Conservation (phyloP, 441 rosid genomes). For the Pelargonium citronellum region DNA sequence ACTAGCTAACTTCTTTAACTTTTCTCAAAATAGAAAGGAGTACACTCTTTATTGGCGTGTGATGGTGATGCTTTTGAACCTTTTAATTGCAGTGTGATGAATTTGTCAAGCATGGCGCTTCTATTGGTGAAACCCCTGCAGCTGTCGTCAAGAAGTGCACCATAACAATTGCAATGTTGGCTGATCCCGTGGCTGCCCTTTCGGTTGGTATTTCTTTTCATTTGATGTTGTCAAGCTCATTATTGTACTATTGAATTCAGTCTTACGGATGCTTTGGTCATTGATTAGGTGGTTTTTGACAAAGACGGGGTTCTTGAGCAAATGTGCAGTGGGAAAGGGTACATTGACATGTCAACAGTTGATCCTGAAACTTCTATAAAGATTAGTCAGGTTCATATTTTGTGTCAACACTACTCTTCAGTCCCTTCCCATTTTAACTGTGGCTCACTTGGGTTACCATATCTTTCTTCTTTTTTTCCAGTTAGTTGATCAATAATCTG, state of each 20-base stretch:
- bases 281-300: slow-evolving; percentile 73
- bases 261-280: slow-evolving; percentile 12
- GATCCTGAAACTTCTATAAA: slow-evolving; percentile 78
- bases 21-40: no score
- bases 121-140: slow-evolving; percentile 76
- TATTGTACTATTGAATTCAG: not conserved
- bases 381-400: slow-evolving; percentile 54
- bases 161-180: slow-evolving; percentile 74
- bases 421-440: not conserved
- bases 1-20: no score
- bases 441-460: not conserved
- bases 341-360: slow-evolving; percentile 93
- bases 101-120: slow-evolving; percentile 67
- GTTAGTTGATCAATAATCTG: not conserved
- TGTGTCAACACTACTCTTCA: not conserved
- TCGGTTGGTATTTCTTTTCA: slow-evolving; percentile 39
- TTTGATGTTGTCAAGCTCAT: slow-evolving; percentile 1
- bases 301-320: slow-evolving; percentile 76
- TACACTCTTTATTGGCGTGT: not conserved
- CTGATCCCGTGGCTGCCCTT: slow-evolving; percentile 86
- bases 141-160: slow-evolving; percentile 78
- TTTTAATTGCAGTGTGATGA: slow-evolving; percentile 63
- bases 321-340: slow-evolving; percentile 68
- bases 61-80: not conserved
- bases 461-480: not conserved